Base-by-base conservation (phyloP, 1,139 yeast species). In the Blastobotrys niveus region DNA sequence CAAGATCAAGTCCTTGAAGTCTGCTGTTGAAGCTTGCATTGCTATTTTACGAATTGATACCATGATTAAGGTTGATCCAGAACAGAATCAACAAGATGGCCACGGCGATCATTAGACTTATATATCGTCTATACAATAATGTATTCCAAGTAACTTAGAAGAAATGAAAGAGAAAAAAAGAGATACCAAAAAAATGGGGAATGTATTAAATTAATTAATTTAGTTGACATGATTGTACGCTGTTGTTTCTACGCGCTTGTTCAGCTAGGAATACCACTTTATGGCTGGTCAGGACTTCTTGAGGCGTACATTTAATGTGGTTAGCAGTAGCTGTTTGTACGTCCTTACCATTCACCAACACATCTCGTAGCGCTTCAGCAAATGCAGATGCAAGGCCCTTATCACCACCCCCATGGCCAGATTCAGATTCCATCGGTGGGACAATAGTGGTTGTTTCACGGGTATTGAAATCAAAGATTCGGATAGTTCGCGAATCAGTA, bases 41-140 rank as follows among this genome's bases (percentile, higher is more conserved):
- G 95, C 98, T 34, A 91, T 93, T 54, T 76, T 93, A 59, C 82
- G 99, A 74, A 93, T 93, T 61, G 99, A 93, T 66, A 93, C 98
- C 46, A 88, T 91, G 95, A 91, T 93, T 62, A 85, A 88, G 45
- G 96, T 93, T 49, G 93, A 89, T 57, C 98, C 98, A 25, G 98
- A 91, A 61, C 94, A 88, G 52, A 86, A 86, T 52, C 79, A 79
- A 71, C 95, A 89, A 68, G 95, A 93, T 42, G 68, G 68, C 31
- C 60, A 56, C 45, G 58, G 51, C 38, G 59, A 56, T 43, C 54
- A 54, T n/a, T n/a, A n/a, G n/a, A n/a, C n/a, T n/a, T n/a, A n/a
- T n/a, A n/a, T n/a, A n/a, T n/a, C n/a, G n/a, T n/a, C n/a, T n/a
- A n/a, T n/a, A n/a, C n/a, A n/a, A n/a, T n/a, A n/a, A n/a, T n/a